A percentile compares a stretch with the other conserved stretches of the same genome.
phyloP scores from a whole-genome alignment of 805 yeast genomes.

The Spencermartinsiella europaea region DNA sequence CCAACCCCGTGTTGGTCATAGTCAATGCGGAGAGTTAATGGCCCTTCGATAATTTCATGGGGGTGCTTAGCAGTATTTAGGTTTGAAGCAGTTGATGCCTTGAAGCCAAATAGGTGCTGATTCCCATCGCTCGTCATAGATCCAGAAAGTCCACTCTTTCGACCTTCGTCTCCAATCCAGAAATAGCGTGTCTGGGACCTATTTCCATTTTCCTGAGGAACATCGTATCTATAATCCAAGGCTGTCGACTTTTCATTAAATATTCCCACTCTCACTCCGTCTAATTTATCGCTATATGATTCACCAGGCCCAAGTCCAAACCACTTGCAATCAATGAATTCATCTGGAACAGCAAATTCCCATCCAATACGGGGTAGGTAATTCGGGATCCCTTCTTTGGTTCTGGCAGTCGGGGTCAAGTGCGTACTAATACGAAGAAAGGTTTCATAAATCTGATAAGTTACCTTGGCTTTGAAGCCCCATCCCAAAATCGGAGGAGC shows the following conservation, averaged over 20 bases:
- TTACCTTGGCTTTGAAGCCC: slow-evolving; percentile 21
- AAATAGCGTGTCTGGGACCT: slow-evolving; percentile 32
- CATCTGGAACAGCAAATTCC: slow-evolving; percentile 26
- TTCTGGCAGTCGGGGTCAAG: slow-evolving; percentile 3
- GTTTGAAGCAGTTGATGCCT: slow-evolving; percentile 12
- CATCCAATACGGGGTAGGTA: slow-evolving; percentile 33
- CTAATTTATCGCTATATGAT: slow-evolving; percentile 32
- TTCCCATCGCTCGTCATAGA: slow-evolving; percentile 4
- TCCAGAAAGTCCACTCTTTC: slow-evolving; percentile 6
- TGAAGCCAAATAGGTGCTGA: slow-evolving; percentile 12
- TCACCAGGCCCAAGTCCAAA: slow-evolving; percentile 37
- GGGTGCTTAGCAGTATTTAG: slow-evolving; percentile 23
- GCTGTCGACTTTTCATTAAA: slow-evolving; percentile 15
- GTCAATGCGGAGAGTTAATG: slow-evolving; percentile 22
- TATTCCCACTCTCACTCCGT: slow-evolving; percentile 27
- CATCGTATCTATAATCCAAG: slow-evolving; percentile 30
- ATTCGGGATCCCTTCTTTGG: slow-evolving; percentile 17
- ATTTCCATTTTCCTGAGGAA: slow-evolving; percentile 36
- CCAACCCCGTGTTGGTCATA: slow-evolving; percentile 27
- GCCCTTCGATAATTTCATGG: slow-evolving; percentile 16
- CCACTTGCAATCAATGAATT: slow-evolving; percentile 24
- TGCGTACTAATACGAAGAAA: not conserved
- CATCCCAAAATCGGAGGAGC: slow-evolving; percentile 29
- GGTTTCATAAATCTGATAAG: slow-evolving; percentile 13
- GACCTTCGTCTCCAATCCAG: slow-evolving; percentile 4